These are phyloP conservation scores for Gloeopeniophorella convolvens DNA, from an alignment of 768 basidiomycete genomes.

Conservation along the genomic window DNA sequence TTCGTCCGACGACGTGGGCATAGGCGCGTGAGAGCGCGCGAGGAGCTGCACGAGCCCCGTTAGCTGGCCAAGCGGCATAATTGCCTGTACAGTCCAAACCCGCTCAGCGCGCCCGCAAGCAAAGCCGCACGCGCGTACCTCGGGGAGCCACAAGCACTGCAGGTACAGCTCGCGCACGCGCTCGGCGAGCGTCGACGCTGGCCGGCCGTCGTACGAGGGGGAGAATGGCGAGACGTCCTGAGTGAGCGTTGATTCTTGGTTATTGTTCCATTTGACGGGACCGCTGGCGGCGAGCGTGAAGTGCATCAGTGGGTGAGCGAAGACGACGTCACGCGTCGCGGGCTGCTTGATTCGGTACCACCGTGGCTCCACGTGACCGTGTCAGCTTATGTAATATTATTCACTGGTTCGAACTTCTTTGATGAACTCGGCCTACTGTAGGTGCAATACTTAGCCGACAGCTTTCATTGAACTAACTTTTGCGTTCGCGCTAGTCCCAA, in stretches of 20 bases:
- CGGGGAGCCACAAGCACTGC: slow-evolving; percentile 19
- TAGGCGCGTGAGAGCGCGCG: slow-evolving; percentile 30
- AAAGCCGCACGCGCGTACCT: slow-evolving; percentile 4
- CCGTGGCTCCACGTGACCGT: no score
- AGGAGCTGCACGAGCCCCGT: slow-evolving; percentile 52
- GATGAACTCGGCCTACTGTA: no score
- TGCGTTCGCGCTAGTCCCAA: no score
- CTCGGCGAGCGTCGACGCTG: slow-evolving; percentile 7
- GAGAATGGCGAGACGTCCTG: slow-evolving; percentile 15
- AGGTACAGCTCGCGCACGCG: slow-evolving; percentile 16
- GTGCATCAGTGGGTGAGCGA: neutral
- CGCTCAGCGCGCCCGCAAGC: neutral
- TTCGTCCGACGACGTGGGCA: slow-evolving; percentile 25
- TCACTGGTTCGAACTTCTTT: no score
- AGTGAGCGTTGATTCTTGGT: slow-evolving; percentile 13
- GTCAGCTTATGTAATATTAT: no score
- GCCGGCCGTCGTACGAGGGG: slow-evolving; percentile 12
- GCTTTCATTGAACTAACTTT: no score
- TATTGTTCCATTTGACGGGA: slow-evolving; percentile 18
- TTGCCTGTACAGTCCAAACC: slow-evolving; percentile 39
- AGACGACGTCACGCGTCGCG: no score
- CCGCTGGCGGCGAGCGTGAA: slow-evolving; percentile 9
- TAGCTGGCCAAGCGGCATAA: slow-evolving; percentile 59
- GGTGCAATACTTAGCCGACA: no score
- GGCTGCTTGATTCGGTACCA: no score